A percentile compares a stretch with the other conserved stretches of the same genome.
Conservation (phyloP, 768 basidiomycete genomes). For the Leccinum barrowsii region DNA sequence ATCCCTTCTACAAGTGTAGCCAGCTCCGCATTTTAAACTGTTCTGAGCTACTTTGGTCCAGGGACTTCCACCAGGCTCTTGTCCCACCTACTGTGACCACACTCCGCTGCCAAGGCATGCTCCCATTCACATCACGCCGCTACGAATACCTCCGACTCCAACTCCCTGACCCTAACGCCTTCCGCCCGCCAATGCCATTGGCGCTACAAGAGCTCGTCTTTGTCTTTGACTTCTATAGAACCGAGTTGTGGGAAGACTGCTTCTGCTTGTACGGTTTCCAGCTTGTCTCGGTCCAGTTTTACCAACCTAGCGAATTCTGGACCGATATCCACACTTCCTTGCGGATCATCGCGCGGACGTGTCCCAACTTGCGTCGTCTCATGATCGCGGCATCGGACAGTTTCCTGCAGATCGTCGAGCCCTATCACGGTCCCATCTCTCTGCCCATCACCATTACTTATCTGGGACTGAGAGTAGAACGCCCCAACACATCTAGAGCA, state of each 20-base stretch:
- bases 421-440: background rate
- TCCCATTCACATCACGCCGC: background rate
- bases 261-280: background rate
- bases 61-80: background rate
- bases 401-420: constrained; percentile 1
- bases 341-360: constrained; percentile 7
- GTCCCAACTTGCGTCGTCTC: constrained; percentile 19
- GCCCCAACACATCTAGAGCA: background rate
- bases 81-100: background rate
- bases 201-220: background rate
- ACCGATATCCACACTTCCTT: background rate
- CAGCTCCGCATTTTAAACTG: background rate
- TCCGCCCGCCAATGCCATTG: background rate
- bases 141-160: background rate
- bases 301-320: background rate
- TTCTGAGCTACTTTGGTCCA: background rate
- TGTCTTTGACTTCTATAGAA: background rate
- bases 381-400: constrained; percentile 8
- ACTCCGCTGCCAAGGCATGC: background rate
- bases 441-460: constrained; percentile 12
- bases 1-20: background rate
- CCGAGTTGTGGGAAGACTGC: background rate
- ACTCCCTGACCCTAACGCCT: background rate
- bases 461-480: constrained; percentile 11
- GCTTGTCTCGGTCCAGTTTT: background rate